phyloP scores from a whole-genome alignment of 2,329 filamentous ascomycete species.

The Claviceps africana region DNA sequence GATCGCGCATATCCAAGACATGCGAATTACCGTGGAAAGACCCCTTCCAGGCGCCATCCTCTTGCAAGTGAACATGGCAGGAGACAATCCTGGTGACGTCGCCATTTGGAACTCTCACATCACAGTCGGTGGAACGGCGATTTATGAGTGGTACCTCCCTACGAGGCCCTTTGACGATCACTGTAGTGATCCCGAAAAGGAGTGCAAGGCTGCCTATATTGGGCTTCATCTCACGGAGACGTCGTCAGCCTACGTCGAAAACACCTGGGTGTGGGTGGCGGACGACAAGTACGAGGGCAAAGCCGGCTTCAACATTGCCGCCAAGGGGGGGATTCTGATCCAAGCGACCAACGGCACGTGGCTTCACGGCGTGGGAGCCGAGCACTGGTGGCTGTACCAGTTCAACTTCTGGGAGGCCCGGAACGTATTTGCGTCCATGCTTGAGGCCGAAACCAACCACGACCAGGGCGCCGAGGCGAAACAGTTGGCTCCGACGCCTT shows the following conservation, averaged over 20 bases:
- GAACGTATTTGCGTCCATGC: conserved; percentile 36
- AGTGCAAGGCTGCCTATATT: conserved; percentile 33
- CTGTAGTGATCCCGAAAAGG: conserved; percentile 18
- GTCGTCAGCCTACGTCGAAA: conserved; percentile 11
- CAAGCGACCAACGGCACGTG: conserved; percentile 36
- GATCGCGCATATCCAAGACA: conserved; percentile 34
- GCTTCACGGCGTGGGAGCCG: conserved; percentile 31
- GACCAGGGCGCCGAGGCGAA: conserved; percentile 18
- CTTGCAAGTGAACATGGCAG: conserved; percentile 38
- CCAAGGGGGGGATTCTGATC: conserved; percentile 32
- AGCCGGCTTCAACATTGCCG: conserved; percentile 30
- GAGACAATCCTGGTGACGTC: conserved; percentile 30
- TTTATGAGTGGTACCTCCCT: not conserved
- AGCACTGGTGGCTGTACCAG: conserved; percentile 46
- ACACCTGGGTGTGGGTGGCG: conserved; percentile 22
- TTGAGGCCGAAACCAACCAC: conserved; percentile 39
- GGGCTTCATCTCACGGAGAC: conserved; percentile 32
- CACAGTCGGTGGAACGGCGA: conserved; percentile 28
- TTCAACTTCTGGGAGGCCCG: conserved; percentile 35
- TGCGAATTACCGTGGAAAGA: conserved; percentile 35
- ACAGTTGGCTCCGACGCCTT: conserved; percentile 23
- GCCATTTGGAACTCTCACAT: conserved; percentile 34
- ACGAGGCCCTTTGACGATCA: conserved; percentile 14
- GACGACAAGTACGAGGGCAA: conserved; percentile 25
- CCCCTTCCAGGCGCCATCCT: conserved; percentile 25